A percentile compares a stretch with the other conserved stretches of the same genome.
These are phyloP conservation scores for Singerocomus rubriflavus DNA, from an alignment of 1,284 basidiomycete species.

Conservation along the genomic window DNA sequence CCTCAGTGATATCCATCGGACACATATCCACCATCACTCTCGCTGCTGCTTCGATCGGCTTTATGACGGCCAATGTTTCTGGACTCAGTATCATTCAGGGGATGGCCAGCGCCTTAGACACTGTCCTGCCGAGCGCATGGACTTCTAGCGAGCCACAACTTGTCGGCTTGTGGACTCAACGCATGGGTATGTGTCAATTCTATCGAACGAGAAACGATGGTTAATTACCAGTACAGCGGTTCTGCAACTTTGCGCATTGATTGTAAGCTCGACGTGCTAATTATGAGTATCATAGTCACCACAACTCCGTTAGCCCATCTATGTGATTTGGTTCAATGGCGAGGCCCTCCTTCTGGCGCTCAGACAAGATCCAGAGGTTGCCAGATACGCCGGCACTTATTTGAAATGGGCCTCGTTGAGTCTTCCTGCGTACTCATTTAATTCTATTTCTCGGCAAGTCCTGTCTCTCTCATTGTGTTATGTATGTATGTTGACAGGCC, in stretches of 20 bases:
- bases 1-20: constrained; percentile 79
- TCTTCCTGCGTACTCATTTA: constrained; percentile 86
- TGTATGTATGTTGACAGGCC: constrained; percentile 26
- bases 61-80: constrained; percentile 81
- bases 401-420: constrained; percentile 78
- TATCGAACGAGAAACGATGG: neutral
- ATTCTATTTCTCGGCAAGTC: constrained; percentile 59
- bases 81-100: constrained; percentile 80
- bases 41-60: constrained; percentile 81
- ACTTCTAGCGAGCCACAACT: constrained; percentile 79
- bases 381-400: constrained; percentile 73
- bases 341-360: constrained; percentile 76
- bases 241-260: constrained; percentile 56
- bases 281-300: neutral
- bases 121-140: constrained; percentile 89
- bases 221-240: constrained; percentile 46
- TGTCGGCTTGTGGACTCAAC: constrained; percentile 88
- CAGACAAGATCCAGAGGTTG: constrained; percentile 86
- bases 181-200: constrained; percentile 61
- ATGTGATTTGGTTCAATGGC: constrained; percentile 76
- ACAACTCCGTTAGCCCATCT: constrained; percentile 51
- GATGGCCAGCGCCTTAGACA: constrained; percentile 82
- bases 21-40: constrained; percentile 82
- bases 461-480: constrained; percentile 16
- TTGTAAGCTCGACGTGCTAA: constrained; percentile 43